phyloP scores from a whole-genome alignment of 345 rosid species.

The Eucalyptus globulus region DNA sequence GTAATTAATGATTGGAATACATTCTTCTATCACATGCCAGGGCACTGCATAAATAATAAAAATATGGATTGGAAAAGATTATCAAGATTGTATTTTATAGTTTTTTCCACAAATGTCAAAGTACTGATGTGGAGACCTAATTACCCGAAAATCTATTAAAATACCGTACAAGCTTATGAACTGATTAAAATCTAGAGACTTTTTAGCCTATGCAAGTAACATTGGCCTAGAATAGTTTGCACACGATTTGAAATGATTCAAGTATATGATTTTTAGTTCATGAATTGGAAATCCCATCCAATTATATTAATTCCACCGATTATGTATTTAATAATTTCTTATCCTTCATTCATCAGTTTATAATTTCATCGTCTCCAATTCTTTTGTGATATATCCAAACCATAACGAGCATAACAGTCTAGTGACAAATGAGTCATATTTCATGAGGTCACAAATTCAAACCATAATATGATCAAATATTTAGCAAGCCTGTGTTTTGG shows the following conservation, averaged over 20 bases:
- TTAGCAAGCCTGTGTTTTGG: background rate
- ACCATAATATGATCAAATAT: background rate
- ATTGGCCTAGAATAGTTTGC: background rate
- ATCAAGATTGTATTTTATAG: background rate
- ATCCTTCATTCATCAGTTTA: background rate
- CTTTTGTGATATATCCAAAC: background rate
- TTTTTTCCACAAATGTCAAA: background rate
- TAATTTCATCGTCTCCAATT: background rate
- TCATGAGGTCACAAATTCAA: background rate
- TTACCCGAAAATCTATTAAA: background rate
- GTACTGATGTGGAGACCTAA: background rate
- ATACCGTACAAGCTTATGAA: background rate
- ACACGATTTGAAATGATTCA: background rate
- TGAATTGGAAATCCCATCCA: background rate
- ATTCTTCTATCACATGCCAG: background rate
- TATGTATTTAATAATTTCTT: background rate
- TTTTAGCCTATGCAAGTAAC: background rate
- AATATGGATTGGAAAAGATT: background rate
- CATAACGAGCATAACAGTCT: background rate
- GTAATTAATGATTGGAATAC: background rate
- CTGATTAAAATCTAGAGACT: background rate
- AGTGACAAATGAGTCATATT: background rate
- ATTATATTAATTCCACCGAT: accelerated
- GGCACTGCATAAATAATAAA: background rate
- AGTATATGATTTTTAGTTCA: background rate